Base-by-base conservation (phyloP, 1,284 basidiomycete genomes). In the Marasmius sp. region DNA sequence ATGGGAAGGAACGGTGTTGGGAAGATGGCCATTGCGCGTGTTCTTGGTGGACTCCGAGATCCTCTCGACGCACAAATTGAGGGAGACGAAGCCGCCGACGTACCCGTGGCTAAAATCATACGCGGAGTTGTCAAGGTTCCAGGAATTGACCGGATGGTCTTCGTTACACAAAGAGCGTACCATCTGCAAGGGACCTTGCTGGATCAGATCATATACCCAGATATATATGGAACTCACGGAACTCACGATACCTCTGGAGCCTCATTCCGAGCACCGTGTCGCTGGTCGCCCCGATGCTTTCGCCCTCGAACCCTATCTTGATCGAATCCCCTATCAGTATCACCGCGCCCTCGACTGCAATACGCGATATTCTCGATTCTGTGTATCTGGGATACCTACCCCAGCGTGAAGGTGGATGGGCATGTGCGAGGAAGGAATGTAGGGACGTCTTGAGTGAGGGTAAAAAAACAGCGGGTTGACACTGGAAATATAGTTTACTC, bases 1-100 rank as follows among this genome's bases (percentile, higher is more conserved):
- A 97, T 94, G 0, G 96, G 96, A 0, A 91, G 92, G 65, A 95
- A 94, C 67, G 93, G 94, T 0, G 93, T 97, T 1, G 97, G 97
- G 0, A 98, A 99, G 80, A 97, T 95, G 0, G 89, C 94, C 5
- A 87, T 98, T 38, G 95, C 95, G 0, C 84, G 96, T 9, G 92
- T 99, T 9, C 79, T 98, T 4, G 94, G 94, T 1, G 92, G 94
- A 7, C 78, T 98, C 3, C 98, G 96, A 97, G 83, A 85, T 0
- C 80, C 85, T 67, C 85, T 72, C 70, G 87, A 75, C 67, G 38
- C 33, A 16, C 8, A 6, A 14, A 18, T 22, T 27, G 18, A 34
- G 49, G 27, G 37, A 6, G 16, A 39, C 45, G 20, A 16, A 18
- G 37, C n/a, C 27, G 37, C 14, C 4, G 49, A 54, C 36, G 8